Percentiles rank a stretch among this genome's conserved stretches.
These are phyloP conservation scores for Mrakia blollopis DNA, from an alignment of 768 basidiomycete species.

Conservation along the genomic window DNA sequence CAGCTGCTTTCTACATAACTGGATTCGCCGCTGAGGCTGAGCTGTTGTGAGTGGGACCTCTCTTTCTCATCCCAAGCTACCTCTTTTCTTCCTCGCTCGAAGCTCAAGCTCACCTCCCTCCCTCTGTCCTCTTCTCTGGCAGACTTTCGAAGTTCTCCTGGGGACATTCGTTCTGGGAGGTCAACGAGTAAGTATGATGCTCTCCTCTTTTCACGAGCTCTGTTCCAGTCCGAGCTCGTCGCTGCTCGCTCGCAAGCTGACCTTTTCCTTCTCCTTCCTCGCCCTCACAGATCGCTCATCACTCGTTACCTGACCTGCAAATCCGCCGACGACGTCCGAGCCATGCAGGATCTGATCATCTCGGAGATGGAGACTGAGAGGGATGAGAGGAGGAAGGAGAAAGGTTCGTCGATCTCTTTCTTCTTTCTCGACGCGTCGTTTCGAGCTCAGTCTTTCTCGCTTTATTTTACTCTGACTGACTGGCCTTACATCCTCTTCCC, in stretches of 20 bases:
- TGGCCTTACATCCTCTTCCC: too few relatives aligned
- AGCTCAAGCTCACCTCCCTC: neutral
- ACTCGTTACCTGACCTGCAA: slow-evolving; percentile 70
- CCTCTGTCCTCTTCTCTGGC: neutral
- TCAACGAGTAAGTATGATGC: slow-evolving; percentile 62
- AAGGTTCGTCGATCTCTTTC: slow-evolving; percentile 35
- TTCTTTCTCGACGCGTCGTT: too few relatives aligned
- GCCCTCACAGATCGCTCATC: slow-evolving; percentile 54
- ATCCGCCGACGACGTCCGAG: slow-evolving; percentile 43
- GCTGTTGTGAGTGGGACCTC: slow-evolving; percentile 51
- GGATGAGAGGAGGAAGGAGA: slow-evolving; percentile 34
- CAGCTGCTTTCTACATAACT: slow-evolving; percentile 90
- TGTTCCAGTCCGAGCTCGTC: neutral
- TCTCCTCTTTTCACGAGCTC: slow-evolving; percentile 13
- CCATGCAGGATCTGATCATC: slow-evolving; percentile 44
- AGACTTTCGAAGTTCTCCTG: slow-evolving; percentile 75
- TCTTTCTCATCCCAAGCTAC: too few relatives aligned
- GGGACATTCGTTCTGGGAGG: slow-evolving; percentile 79
- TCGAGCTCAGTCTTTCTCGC: too few relatives aligned
- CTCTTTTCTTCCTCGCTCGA: too few relatives aligned
- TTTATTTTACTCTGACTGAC: neutral
- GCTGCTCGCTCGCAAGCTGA: too few relatives aligned
- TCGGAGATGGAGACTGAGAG: slow-evolving; percentile 43
- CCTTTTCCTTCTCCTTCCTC: neutral
- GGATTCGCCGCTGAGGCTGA: slow-evolving; percentile 80